A percentile compares a stretch with the other conserved stretches of the same genome.
Conservation (phyloP, 2,329 filamentous ascomycete genomes). For the Fonsecaea erecta region DNA sequence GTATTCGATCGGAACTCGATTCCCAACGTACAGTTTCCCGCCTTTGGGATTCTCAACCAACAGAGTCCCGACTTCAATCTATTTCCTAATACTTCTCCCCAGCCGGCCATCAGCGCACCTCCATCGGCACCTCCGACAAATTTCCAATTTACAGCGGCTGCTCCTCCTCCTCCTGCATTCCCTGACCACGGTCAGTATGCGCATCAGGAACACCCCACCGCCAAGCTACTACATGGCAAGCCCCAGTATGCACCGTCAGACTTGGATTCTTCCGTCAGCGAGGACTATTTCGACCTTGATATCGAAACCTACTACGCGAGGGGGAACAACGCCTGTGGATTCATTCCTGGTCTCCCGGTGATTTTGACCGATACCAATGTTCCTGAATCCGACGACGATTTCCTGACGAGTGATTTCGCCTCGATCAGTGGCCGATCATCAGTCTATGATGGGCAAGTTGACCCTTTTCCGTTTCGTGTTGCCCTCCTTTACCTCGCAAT, state of each 20-base stretch:
- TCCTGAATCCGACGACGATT: conserved; percentile 34
- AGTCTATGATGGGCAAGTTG: conserved; percentile 26
- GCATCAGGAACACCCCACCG: conserved; percentile 28
- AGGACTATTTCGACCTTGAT: conserved; percentile 38
- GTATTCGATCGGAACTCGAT: conserved; percentile 9
- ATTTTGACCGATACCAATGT: conserved; percentile 33
- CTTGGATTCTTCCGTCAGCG: conserved; percentile 30
- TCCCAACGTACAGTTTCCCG: conserved; percentile 25
- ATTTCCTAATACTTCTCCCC: conserved; percentile 15
- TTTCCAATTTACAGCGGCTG: conserved; percentile 16
- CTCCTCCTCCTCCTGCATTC: conserved; percentile 5
- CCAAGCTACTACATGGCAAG: conserved; percentile 31
- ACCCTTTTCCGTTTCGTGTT: neutral
- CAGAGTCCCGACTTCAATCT: conserved; percentile 17
- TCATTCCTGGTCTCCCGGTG: conserved; percentile 35
- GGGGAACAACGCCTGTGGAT: conserved; percentile 37
- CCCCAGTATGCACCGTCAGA: conserved; percentile 32
- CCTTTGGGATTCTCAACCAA: conserved; percentile 18
- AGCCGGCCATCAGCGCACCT: conserved; percentile 9
- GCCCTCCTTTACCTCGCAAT: too few relatives aligned
- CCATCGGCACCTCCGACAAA: conserved; percentile 7
- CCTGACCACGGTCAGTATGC: conserved; percentile 22
- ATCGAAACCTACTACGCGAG: conserved; percentile 37
- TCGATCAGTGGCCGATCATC: conserved; percentile 32
- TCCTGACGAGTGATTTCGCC: conserved; percentile 32